These are phyloP conservation scores for Passalora sequoiae DNA, from an alignment of 2,329 filamentous ascomycete genomes.

Conservation along the genomic window DNA sequence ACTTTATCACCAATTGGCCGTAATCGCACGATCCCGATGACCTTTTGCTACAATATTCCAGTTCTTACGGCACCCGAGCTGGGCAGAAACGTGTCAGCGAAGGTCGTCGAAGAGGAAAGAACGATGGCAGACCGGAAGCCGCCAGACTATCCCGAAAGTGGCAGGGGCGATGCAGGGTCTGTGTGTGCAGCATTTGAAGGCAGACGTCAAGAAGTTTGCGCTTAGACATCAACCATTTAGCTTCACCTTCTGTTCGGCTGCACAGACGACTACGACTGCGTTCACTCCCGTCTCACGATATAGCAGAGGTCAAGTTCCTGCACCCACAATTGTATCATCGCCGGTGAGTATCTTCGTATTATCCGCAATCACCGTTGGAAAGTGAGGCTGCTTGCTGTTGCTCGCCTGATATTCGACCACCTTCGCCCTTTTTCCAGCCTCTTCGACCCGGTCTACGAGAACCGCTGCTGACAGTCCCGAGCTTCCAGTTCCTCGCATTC, in stretches of 20 bases:
- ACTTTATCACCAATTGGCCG: no score
- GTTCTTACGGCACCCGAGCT: background rate
- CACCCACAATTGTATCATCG: no score
- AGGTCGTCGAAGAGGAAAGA: background rate
- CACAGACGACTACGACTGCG: no score
- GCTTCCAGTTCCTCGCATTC: background rate
- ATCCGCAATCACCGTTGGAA: no score
- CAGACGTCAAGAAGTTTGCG: no score
- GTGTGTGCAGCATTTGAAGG: background rate
- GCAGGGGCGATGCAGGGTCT: background rate
- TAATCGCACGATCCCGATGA: no score
- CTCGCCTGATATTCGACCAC: background rate
- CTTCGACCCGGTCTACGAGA: background rate
- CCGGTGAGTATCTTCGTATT: slow-evolving; percentile 2
- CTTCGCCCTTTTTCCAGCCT: background rate
- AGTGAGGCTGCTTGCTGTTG: slow-evolving; percentile 1
- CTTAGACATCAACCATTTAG: background rate
- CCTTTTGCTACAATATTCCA: no score
- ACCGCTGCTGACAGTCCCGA: background rate
- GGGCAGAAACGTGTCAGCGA: background rate
- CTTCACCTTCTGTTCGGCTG: no score
- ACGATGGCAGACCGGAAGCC: background rate
- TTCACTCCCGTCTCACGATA: background rate
- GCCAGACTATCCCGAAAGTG: background rate
- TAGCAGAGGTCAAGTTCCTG: background rate